Evolutionary conservation across 106 monocot genomes (phyloP), one percentile per base, ranked within the genome.

Genomic region (Dioscorea zingiberensis): DNA sequence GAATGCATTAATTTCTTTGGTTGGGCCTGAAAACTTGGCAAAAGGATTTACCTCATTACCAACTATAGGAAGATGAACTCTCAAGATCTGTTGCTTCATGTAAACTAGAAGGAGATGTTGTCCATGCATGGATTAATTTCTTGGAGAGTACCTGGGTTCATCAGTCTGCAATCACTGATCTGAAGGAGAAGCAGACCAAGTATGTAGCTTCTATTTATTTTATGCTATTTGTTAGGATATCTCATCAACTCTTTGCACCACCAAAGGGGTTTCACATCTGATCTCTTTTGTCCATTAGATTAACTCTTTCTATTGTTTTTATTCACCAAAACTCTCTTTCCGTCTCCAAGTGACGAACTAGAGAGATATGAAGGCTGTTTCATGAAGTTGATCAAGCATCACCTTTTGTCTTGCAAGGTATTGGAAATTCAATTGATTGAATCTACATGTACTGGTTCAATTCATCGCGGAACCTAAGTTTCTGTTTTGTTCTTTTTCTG

Each of bases 81-180:
- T 76, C 78, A 69, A 98, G 64, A 81, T 98, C 92, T 58, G 53
- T 98, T 73, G 75, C 74, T 67, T 88, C 84, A 53, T 86, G 85
- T 62, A 98, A 92, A 84, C 72, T 84, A 28, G 95, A 97, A 81
- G 71, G 76, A 70, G 79, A 77, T 71, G 77, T 83, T 71, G 85
- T 97, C 30, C 67, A 59, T 45, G 79, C 85, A 66, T 97, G 95
- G 95, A 88, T 97, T 44, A 85, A 81, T 74, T 97, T 97, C 71
- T 76, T 97, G 68, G 85, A 97, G 78, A 91, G 91, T 71, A 88
- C 91, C 19, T 97, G 95, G 95, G 25, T 71, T 72, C 72, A 91
- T 47, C 97, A 98, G 77, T 71, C 79, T 14, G 66, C 67, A 13
- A 77, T 73, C 30, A 68, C 32, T 59, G 85, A 92, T 81, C 27